Base-by-base conservation (phyloP, 2,329 filamentous ascomycete genomes). In the Chlorencoelia australis region DNA sequence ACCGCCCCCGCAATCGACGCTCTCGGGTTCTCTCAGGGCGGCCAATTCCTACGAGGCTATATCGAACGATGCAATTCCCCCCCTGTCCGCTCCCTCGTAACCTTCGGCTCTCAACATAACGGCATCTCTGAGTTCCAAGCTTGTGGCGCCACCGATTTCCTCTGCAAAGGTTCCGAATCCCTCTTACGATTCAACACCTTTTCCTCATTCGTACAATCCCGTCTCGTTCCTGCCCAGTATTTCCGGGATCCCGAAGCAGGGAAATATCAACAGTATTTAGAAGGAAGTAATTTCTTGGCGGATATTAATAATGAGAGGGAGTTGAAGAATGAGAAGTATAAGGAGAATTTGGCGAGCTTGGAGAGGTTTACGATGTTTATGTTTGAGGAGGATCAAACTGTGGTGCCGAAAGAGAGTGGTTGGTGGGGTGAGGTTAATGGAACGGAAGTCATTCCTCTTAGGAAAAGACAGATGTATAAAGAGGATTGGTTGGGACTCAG, bases 401-500 rank as follows among this genome's bases (percentile, higher is more conserved):
- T 89, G 20, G 74, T 94, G 33, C 91, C 91, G 26, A 94, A 89
- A 67, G 82, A 95, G 69, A 84, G 79, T 26, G 71, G 80, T 4
- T 95, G 87, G 83, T 98, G 96, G 57, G 75, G 78, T 25, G 87
- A 96, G 57, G 80, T 91, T 31, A 86, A 91, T 59, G 67, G 66
- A 21, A 82, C 76, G 3, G 70, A 77, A 42, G 66, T 77, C 15
- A 83, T 75, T 30, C 70, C 70, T 11, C 61, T 98, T 56, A 69
- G 73, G 46, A 72, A 87, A 35, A 69, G 84, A 40, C 59, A 61
- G 18, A 66, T 96, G 2, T 98, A 95, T 59, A 74, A 72, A 48
- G 81, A 96, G 62, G 89, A 98, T 63, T 98, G 91, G 91, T 64
- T 98, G 18, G 91, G 91, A 1, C 64, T 98, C 57, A 82, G 73